Conservation (phyloP, 768 basidiomycete species). For the Tricholoma terreum region DNA sequence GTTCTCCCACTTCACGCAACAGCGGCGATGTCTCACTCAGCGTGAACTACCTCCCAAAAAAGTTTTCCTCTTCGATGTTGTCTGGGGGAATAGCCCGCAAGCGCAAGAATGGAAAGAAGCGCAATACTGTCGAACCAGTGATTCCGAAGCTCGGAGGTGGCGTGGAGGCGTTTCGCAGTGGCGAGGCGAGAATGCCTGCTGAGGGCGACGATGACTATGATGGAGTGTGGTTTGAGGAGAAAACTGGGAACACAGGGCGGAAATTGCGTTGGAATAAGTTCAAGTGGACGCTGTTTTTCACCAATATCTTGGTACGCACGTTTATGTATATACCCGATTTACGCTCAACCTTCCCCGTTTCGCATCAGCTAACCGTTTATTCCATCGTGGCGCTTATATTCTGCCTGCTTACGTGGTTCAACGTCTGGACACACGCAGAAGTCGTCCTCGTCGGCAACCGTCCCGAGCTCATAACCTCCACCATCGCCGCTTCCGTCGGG, state of each 20-base stretch:
- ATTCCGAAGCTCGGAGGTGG: slow-evolving; percentile 56
- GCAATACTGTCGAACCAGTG: slow-evolving; percentile 20
- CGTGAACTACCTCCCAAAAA: slow-evolving; percentile 64
- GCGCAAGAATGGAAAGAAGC: slow-evolving; percentile 20
- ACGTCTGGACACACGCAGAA: slow-evolving; percentile 65
- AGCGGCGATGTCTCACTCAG: slow-evolving; percentile 20
- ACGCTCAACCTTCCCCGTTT: not conserved
- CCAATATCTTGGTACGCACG: slow-evolving; percentile 49
- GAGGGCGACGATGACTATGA: slow-evolving; percentile 5
- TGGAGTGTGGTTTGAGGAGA: slow-evolving; percentile 24
- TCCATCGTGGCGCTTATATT: slow-evolving; percentile 59
- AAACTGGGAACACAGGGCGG: not conserved
- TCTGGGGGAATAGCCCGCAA: slow-evolving; percentile 30
- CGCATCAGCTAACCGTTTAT: slow-evolving; percentile 48
- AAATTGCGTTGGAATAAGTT: slow-evolving; percentile 42
- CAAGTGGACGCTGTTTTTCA: slow-evolving; percentile 75
- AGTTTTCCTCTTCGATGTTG: slow-evolving; percentile 49
- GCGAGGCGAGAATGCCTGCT: slow-evolving; percentile 49
- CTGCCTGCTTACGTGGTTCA: slow-evolving; percentile 75
- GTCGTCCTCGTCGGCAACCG: slow-evolving; percentile 67
- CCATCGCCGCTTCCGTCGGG: slow-evolving; percentile 57
- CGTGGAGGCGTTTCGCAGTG: slow-evolving; percentile 48
- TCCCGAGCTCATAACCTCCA: slow-evolving; percentile 66
- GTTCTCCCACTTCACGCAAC: slow-evolving; percentile 23
- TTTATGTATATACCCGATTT: not conserved